These are phyloP conservation scores for Poa pratensis DNA, from an alignment of 176 grass and related monocot species.

Conservation along the genomic window DNA sequence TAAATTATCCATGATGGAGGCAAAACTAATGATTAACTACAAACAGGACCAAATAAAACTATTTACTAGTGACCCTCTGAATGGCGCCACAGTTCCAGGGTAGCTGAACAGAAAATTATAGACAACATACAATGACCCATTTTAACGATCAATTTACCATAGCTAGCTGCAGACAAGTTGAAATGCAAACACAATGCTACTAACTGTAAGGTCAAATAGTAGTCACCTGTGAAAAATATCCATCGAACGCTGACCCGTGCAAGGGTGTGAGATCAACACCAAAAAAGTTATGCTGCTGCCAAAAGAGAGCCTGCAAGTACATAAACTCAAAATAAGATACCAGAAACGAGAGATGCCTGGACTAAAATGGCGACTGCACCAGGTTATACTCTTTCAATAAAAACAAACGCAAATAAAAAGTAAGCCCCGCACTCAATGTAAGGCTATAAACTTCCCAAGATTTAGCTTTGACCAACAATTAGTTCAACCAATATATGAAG, in stretches of 20 bases:
- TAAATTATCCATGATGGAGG: neutral
- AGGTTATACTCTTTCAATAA: neutral
- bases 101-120: neutral
- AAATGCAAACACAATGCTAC: constrained; percentile 6
- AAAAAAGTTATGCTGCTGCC: constrained; percentile 99
- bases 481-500: neutral
- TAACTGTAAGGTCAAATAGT: constrained; percentile 20
- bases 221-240: constrained; percentile 96
- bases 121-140: constrained; percentile 16
- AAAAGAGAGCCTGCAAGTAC: constrained; percentile 84
- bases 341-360: neutral
- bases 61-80: neutral
- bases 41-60: constrained; percentile 12
- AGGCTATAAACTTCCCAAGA: neutral
- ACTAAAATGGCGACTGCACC: constrained; percentile 23
- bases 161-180: constrained; percentile 17
- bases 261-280: constrained; percentile 98
- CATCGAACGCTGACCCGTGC: constrained; percentile 83
- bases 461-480: constrained; percentile 20
- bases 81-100: neutral
- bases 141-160: neutral
- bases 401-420: neutral
- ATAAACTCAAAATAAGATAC: constrained; percentile 35
- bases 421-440: neutral
- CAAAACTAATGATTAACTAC: constrained; percentile 14